Percentiles rank a stretch among this genome's conserved stretches.
Evolutionary conservation across 2,329 filamentous ascomycete genomes (phyloP).

Genomic region (Colletotrichum euphorbiae): DNA sequence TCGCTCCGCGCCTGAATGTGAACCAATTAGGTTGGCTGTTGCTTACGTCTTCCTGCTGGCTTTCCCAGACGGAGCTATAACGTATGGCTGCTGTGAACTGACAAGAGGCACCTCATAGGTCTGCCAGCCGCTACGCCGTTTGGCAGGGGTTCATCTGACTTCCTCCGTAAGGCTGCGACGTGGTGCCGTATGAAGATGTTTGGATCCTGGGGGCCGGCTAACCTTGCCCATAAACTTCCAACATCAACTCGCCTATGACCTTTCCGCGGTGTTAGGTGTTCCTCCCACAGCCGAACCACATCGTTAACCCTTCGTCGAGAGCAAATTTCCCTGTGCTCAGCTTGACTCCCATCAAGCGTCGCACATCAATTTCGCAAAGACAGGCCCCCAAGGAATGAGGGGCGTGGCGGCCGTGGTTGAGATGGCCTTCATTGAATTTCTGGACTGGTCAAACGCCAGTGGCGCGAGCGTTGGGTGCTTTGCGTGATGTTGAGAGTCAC

Average conservation of each 20-base stretch:
- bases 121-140: not conserved
- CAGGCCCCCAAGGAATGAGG: not conserved
- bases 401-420: not conserved
- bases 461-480: not conserved
- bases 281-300: too few species aligned
- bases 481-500: not conserved
- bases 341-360: not conserved
- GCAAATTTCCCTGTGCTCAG: too few species aligned
- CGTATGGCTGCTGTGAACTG: not conserved
- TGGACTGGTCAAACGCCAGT: not conserved
- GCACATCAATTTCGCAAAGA: not conserved
- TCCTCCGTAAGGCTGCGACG: not conserved
- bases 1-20: not conserved
- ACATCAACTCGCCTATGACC: too few species aligned
- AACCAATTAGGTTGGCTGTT: not conserved
- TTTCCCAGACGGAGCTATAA: not conserved
- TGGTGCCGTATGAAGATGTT: not conserved
- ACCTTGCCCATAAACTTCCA: too few species aligned
- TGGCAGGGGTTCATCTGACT: not conserved
- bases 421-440: not conserved
- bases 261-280: too few species aligned
- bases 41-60: slow-evolving; percentile 1
- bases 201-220: too few species aligned
- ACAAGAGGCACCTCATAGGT: not conserved
- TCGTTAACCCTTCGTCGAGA: too few species aligned